Evolutionary conservation across 2,329 filamentous ascomycete genomes (phyloP).

Genomic region (Monosporascus sp.): DNA sequence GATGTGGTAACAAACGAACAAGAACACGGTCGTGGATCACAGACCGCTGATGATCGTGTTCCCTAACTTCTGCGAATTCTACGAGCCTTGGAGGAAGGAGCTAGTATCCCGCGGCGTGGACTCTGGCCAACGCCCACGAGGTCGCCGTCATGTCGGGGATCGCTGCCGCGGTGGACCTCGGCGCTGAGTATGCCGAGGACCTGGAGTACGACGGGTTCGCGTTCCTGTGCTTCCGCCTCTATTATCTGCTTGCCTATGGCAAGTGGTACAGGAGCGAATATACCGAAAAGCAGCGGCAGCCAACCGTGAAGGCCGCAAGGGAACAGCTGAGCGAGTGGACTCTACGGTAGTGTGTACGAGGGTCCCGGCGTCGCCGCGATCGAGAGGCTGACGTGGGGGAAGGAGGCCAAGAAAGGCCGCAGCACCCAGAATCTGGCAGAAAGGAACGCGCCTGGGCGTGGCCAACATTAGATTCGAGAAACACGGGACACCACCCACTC

Average conservation of each 20-base stretch:
- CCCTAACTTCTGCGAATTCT: constrained; percentile 51
- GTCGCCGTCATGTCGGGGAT: constrained; percentile 63
- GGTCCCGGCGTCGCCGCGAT: constrained; percentile 50
- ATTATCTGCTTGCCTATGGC: constrained; percentile 56
- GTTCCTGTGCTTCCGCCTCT: constrained; percentile 54
- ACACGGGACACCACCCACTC: neutral
- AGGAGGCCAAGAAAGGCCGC: constrained; percentile 30
- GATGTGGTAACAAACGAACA: constrained; percentile 48
- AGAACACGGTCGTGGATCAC: constrained; percentile 33
- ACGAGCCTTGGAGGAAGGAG: constrained; percentile 46
- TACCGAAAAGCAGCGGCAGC: constrained; percentile 18
- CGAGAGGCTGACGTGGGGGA: constrained; percentile 48
- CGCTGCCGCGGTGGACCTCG: constrained; percentile 62
- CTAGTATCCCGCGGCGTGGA: constrained; percentile 52
- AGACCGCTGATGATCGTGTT: constrained; percentile 55
- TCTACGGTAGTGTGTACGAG: constrained; percentile 55
- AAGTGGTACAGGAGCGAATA: constrained; percentile 49
- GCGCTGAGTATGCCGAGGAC: constrained; percentile 58
- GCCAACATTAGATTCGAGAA: constrained; percentile 22
- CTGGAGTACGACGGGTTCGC: constrained; percentile 59
- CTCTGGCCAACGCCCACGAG: constrained; percentile 62
- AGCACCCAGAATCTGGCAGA: constrained; percentile 32
- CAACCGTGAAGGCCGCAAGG: constrained; percentile 34
- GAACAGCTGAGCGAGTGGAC: constrained; percentile 49
- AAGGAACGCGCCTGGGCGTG: constrained; percentile 26